These are phyloP conservation scores for Syncephalis fuscata DNA, from an alignment of 371 early-diverging fungal genomes.

Conservation along the genomic window DNA sequence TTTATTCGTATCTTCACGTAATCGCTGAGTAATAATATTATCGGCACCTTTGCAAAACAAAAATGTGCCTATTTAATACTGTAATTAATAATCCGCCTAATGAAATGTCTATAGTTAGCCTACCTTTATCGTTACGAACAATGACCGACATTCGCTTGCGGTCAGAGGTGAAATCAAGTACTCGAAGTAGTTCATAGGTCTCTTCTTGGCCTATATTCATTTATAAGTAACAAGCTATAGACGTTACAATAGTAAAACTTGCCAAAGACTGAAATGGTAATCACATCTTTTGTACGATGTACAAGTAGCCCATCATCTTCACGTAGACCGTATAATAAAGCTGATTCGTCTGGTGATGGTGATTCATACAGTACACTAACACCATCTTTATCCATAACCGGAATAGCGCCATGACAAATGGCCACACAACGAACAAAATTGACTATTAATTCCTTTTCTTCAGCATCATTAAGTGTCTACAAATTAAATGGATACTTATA, in stretches of 20 bases:
- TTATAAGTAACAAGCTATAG: no score
- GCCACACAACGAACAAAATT: conserved; percentile 42
- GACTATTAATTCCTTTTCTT: conserved; percentile 15
- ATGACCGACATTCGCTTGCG: conserved; percentile 34
- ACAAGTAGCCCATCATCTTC: conserved; percentile 14
- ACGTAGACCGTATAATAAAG: conserved; percentile 31
- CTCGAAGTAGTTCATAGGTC: conserved; percentile 16
- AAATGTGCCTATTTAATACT: conserved; percentile 9
- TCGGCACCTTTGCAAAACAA: conserved; percentile 53
- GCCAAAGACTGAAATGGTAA: conserved; percentile 22
- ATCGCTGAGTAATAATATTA: conserved; percentile 17
- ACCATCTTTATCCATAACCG: conserved; percentile 13
- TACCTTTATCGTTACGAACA: conserved; percentile 15
- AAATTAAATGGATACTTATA: no score
- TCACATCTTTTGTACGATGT: conserved; percentile 16
- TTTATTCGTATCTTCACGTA: conserved; percentile 24
- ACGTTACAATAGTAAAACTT: no score
- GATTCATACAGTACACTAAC: conserved; percentile 40
- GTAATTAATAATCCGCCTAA: no score
- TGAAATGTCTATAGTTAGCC: no score
- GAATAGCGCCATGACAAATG: conserved; percentile 64
- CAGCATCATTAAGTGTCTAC: conserved; percentile 8
- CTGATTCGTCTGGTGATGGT: conserved; percentile 68
- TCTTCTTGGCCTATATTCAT: conserved; percentile 10
- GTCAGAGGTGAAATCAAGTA: conserved; percentile 24